Conservation (phyloP, 1,284 basidiomycete genomes). For the Chondrostereum purpureum region DNA sequence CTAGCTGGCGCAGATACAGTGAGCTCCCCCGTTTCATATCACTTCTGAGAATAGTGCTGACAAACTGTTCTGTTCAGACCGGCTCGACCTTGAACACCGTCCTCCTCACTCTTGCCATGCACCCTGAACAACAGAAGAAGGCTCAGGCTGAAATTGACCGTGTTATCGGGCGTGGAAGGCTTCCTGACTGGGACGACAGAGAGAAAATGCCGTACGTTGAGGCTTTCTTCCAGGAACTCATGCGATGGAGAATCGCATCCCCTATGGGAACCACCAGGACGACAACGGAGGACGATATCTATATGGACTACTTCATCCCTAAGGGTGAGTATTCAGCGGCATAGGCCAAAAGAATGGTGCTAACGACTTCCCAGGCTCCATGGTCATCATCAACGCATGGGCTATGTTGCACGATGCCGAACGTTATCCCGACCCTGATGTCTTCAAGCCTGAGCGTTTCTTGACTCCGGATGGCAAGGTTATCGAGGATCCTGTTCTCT, state of each 20-base stretch:
- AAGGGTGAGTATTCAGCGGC: conserved; percentile 8
- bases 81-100: conserved; percentile 21
- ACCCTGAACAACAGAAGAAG: conserved; percentile 29
- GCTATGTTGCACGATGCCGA: conserved; percentile 26
- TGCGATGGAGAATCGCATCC: conserved; percentile 29
- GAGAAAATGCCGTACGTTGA: conserved; percentile 31
- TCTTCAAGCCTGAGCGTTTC: conserved; percentile 25
- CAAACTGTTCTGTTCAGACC: too few relatives aligned
- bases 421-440: conserved; percentile 22
- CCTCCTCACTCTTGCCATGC: conserved; percentile 17
- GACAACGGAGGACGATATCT: conserved; percentile 12
- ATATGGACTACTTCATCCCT: conserved; percentile 12
- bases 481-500: not conserved
- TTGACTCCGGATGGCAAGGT: conserved; percentile 16
- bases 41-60: too few relatives aligned
- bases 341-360: not conserved
- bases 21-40: not conserved
- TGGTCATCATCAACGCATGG: conserved; percentile 16
- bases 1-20: conserved; percentile 5
- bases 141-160: conserved; percentile 35
- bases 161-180: conserved; percentile 25
- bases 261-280: conserved; percentile 19
- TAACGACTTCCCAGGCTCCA: not conserved
- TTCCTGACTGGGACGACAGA: conserved; percentile 31
- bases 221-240: conserved; percentile 30